Evolutionary conservation across 1,139 yeast genomes (phyloP).

Genomic region (Candida glucosophila): DNA sequence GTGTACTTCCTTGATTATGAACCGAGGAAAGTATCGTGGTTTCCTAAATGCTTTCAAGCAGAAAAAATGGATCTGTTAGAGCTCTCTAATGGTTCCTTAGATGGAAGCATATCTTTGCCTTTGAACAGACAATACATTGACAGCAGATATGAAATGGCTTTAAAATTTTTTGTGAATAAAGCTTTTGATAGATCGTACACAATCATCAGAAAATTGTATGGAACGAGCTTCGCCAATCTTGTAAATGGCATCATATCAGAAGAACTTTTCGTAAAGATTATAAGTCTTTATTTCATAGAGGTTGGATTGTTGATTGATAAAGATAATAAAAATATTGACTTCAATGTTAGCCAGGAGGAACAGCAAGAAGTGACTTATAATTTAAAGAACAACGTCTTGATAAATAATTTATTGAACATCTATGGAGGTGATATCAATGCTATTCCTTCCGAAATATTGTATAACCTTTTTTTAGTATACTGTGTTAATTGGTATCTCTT

Average conservation of each 20-base stretch:
- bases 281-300: slow-evolving; percentile 29
- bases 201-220: slow-evolving; percentile 18
- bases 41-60: too few relatives aligned
- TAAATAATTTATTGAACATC: slow-evolving; percentile 13
- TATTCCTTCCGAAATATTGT: slow-evolving; percentile 27
- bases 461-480: slow-evolving; percentile 23
- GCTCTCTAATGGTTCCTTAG: too few relatives aligned
- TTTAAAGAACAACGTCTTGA: slow-evolving; percentile 15
- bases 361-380: slow-evolving; percentile 8
- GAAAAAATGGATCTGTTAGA: too few relatives aligned
- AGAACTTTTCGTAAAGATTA: slow-evolving; percentile 23
- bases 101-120: too few relatives aligned
- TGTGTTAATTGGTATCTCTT: slow-evolving; percentile 6
- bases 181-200: slow-evolving; percentile 27
- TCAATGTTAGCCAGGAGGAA: slow-evolving; percentile 10
- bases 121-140: too few relatives aligned
- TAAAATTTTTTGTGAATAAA: slow-evolving; percentile 33
- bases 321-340: slow-evolving; percentile 8
- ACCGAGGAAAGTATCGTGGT: too few relatives aligned
- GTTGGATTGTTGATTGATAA: slow-evolving; percentile 22
- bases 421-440: slow-evolving; percentile 14
- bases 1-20: too few relatives aligned
- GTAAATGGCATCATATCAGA: slow-evolving; percentile 19
- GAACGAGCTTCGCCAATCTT: slow-evolving; percentile 14
- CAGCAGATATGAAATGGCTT: slow-evolving; percentile 25